phyloP scores from a whole-genome alignment of 2,329 filamentous ascomycete species.

The Cercospora sojina region DNA sequence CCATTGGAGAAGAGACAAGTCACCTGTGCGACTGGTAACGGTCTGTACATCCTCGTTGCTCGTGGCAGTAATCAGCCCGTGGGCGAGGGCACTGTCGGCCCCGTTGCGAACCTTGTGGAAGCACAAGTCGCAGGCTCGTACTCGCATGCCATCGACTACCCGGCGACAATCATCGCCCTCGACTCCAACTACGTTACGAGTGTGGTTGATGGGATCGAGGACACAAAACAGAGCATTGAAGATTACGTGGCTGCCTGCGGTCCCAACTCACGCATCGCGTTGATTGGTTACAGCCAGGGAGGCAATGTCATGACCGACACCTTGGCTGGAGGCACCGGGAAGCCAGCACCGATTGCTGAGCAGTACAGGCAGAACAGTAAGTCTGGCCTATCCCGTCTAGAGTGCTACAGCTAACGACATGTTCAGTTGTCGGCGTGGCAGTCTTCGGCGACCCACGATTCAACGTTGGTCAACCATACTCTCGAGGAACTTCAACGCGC shows the following conservation, averaged over 20 bases:
- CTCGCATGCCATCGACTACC: slow-evolving; percentile 36
- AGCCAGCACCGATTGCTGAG: slow-evolving; percentile 30
- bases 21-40: slow-evolving; percentile 21
- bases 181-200: slow-evolving; percentile 27
- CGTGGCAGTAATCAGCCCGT: slow-evolving; percentile 34
- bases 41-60: slow-evolving; percentile 41
- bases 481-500: slow-evolving; percentile 36
- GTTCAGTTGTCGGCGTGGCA: slow-evolving; percentile 37
- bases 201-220: slow-evolving; percentile 36
- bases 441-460: slow-evolving; percentile 42
- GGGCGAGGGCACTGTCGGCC: slow-evolving; percentile 39
- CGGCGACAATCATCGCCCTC: slow-evolving; percentile 26
- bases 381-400: not conserved
- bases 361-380: slow-evolving; percentile 35
- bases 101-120: slow-evolving; percentile 37
- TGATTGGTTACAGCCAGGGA: slow-evolving; percentile 41
- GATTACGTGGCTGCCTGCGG: slow-evolving; percentile 36
- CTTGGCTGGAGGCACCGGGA: slow-evolving; percentile 22
- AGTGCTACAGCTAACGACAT: not conserved
- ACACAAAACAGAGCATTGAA: slow-evolving; percentile 35
- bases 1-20: slow-evolving; percentile 26
- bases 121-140: slow-evolving; percentile 37
- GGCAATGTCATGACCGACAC: slow-evolving; percentile 26
- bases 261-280: slow-evolving; percentile 33
- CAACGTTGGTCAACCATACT: slow-evolving; percentile 33